Conservation (phyloP, 805 yeast species). For the Metschnikowia lochheadii region DNA sequence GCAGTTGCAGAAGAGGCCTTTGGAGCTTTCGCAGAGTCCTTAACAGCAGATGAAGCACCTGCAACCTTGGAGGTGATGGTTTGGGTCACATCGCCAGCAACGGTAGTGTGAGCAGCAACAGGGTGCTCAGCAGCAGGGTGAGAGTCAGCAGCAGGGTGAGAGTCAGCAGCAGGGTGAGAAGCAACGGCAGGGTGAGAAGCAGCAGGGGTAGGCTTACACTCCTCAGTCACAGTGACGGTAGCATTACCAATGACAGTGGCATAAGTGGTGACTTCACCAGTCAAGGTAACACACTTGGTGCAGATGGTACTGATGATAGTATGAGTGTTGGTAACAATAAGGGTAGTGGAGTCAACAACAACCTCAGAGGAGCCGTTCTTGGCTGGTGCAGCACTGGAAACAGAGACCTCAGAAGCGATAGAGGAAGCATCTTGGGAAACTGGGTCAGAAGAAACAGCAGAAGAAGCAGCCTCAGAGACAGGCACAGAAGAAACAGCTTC, state of each 20-base stretch:
- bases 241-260: slow-evolving; percentile 9
- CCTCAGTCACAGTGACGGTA: slow-evolving; percentile 9
- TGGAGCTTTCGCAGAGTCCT: not conserved
- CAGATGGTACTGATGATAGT: slow-evolving; percentile 13
- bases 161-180: too few relatives aligned
- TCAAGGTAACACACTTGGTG: slow-evolving; percentile 11
- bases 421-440: not conserved
- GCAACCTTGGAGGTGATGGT: not conserved
- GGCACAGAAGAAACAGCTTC: not conserved
- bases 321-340: slow-evolving; percentile 5
- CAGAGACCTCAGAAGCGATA: not conserved
- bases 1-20: slow-evolving; percentile 1
- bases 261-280: slow-evolving; percentile 10
- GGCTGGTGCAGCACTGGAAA: not conserved
- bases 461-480: too few relatives aligned
- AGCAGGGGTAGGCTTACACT: slow-evolving; percentile 4
- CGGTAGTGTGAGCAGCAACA: slow-evolving; percentile 1
- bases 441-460: not conserved
- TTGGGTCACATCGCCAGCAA: not conserved
- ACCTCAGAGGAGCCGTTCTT: not conserved
- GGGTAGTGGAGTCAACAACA: slow-evolving; percentile 8
- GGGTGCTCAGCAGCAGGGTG: not conserved
- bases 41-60: not conserved
- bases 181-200: too few relatives aligned
- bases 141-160: not conserved